These are phyloP conservation scores for Akanthomyces uredinophilus DNA, from an alignment of 2,329 filamentous ascomycete species.

Conservation along the genomic window DNA sequence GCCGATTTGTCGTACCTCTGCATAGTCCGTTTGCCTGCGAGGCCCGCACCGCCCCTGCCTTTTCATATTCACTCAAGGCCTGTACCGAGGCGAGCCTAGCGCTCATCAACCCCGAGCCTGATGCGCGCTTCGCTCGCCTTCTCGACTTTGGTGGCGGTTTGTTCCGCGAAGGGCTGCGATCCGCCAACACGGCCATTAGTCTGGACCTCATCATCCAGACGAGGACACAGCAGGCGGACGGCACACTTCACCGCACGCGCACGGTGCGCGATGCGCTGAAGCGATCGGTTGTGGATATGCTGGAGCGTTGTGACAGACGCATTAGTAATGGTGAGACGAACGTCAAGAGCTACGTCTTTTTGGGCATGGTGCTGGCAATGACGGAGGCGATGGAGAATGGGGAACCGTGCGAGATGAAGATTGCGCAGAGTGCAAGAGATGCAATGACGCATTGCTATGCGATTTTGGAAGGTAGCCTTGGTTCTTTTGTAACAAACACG, in stretches of 20 bases:
- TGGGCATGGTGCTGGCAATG: slow-evolving; percentile 35
- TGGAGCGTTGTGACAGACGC: slow-evolving; percentile 21
- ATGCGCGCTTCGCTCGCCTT: slow-evolving; percentile 32
- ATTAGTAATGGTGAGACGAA: slow-evolving; percentile 39
- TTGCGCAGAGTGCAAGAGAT: slow-evolving; percentile 29
- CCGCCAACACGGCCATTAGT: slow-evolving; percentile 27
- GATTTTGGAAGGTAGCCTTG: slow-evolving; percentile 21
- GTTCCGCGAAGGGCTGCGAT: slow-evolving; percentile 35
- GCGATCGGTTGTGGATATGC: slow-evolving; percentile 25
- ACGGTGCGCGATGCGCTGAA: slow-evolving; percentile 28
- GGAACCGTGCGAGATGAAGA: slow-evolving; percentile 19
- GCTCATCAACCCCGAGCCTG: slow-evolving; percentile 31
- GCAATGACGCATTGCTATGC: slow-evolving; percentile 29
- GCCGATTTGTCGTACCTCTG: slow-evolving; percentile 50
- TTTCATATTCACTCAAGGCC: slow-evolving; percentile 44
- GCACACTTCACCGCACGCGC: slow-evolving; percentile 24
- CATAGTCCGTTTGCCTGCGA: slow-evolving; percentile 44
- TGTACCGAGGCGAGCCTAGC: slow-evolving; percentile 39
- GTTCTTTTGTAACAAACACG: slow-evolving; percentile 2
- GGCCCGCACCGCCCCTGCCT: slow-evolving; percentile 39
- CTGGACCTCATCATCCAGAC: slow-evolving; percentile 32
- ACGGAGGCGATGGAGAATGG: slow-evolving; percentile 29
- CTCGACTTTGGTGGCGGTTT: slow-evolving; percentile 34
- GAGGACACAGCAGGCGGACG: slow-evolving; percentile 25
- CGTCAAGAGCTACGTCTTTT: slow-evolving; percentile 37